phyloP scores from a whole-genome alignment of 495 filamentous ascomycete species.

The Hypoxylon fuscum region DNA sequence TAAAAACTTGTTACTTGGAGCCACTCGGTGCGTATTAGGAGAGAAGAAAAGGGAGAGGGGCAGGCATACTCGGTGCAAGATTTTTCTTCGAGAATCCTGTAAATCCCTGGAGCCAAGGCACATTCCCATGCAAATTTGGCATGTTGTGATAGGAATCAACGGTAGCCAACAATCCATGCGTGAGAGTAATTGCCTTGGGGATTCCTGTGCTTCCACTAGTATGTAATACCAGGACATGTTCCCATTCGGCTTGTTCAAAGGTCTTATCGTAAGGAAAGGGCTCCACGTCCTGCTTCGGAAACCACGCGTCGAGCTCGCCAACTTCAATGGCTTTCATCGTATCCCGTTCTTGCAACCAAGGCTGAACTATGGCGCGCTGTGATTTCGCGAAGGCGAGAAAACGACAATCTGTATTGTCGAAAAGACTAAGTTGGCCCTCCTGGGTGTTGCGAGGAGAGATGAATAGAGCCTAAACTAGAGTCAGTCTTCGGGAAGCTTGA shows the following conservation, averaged over 20 bases:
- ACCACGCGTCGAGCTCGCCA: slow-evolving; percentile 28
- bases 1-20: too few relatives aligned
- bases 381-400: slow-evolving; percentile 38
- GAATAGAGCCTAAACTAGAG: slow-evolving; percentile 34
- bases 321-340: slow-evolving; percentile 44
- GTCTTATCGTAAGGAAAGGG: slow-evolving; percentile 54
- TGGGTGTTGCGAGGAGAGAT: slow-evolving; percentile 57
- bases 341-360: slow-evolving; percentile 48
- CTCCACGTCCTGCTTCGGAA: slow-evolving; percentile 39
- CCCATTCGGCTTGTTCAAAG: slow-evolving; percentile 57
- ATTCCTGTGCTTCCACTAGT: slow-evolving; percentile 69
- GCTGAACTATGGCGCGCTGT: slow-evolving; percentile 47
- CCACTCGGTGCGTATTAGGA: too few relatives aligned
- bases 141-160: slow-evolving; percentile 47
- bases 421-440: slow-evolving; percentile 55
- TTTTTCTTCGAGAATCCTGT: background rate
- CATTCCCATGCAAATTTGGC: slow-evolving; percentile 36
- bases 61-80: slow-evolving; percentile 32
- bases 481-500: slow-evolving; percentile 1
- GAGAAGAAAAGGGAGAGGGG: background rate
- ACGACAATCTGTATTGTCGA: slow-evolving; percentile 52
- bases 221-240: slow-evolving; percentile 61
- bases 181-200: slow-evolving; percentile 62
- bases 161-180: slow-evolving; percentile 57
- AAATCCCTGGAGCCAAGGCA: slow-evolving; percentile 37